Evolutionary conservation across 148 eudicot genomes (phyloP), one percentile per base, ranked within the genome.

Genomic region (Tetragonia tetragonoides): DNA sequence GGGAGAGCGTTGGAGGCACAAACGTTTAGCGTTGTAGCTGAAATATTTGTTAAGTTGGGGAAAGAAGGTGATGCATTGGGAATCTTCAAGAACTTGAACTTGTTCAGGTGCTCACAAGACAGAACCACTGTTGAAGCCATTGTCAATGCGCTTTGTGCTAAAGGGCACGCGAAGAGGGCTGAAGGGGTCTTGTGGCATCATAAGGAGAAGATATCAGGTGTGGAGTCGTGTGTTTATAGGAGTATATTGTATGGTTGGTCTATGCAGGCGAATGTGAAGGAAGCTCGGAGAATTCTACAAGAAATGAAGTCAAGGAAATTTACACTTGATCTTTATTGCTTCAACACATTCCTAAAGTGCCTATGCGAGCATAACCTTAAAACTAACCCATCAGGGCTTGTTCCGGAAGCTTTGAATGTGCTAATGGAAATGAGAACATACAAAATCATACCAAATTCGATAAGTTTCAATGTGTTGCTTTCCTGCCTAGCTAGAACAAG

Each of bases 61-160:
- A 86, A 84, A 80, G 93, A 79, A 80, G 90, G 80, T 71, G 89
- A 86, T 81, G 90, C 93, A 47, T 81, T 89, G 84, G 90, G 93
- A 24, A 85, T 89, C 23, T 89, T 89, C 77, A 89, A 87, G 83
- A 89, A 87, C 74, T 80, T 87, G 78, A 79, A 80, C 11, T 75
- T 83, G 78, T 87, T 89, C 70, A 88, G 81, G 46, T 89, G 93
- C 67, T 76, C 85, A 21, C 90, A 78, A n/a, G 85, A 89, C 70
- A 51, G 70, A 75, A 79, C 68, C 20, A 85, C 93, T 9, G 83
- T 87, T 54, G 65, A 80, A 37, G 87, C 88, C 73, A 87, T 89
- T 73, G 85, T 89, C 28, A 81, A 69, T 76, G 89, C 93, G 4
- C 83, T 89, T 54, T 89, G 93, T 38, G 64, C 82, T 39, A 86